Percentiles rank a stretch among this genome's conserved stretches.
phyloP scores from a whole-genome alignment of 768 basidiomycete species.

The Pisolithus microcarpus region DNA sequence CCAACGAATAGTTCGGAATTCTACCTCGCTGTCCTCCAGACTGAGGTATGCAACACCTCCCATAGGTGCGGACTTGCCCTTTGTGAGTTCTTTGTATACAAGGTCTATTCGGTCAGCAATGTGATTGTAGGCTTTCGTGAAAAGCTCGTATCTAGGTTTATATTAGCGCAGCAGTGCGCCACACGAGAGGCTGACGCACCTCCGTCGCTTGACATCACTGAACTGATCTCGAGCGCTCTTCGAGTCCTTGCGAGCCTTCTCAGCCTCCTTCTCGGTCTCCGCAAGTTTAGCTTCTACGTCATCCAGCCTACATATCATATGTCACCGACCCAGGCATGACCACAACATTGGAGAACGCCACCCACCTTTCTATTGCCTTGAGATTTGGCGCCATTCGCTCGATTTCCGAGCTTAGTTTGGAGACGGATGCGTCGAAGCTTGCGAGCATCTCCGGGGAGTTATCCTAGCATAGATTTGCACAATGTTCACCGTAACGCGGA shows the following conservation, averaged over 20 bases:
- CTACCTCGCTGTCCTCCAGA: conserved; percentile 90
- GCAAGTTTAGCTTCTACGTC: conserved; percentile 79
- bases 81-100: conserved; percentile 97
- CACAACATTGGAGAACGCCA: not conserved
- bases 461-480: conserved; percentile 32
- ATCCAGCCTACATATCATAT: conserved; percentile 50
- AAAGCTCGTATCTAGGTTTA: conserved; percentile 57
- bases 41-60: conserved; percentile 96
- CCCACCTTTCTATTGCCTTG: conserved; percentile 88
- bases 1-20: conserved; percentile 22
- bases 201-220: conserved; percentile 74
- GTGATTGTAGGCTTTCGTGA: conserved; percentile 94
- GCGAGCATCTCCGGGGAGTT: conserved; percentile 57
- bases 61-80: conserved; percentile 87
- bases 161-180: not conserved
- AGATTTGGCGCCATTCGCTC: conserved; percentile 93
- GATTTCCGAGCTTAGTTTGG: conserved; percentile 70
- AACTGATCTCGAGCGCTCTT: conserved; percentile 88
- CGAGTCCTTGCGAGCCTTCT: conserved; percentile 84
- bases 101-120: conserved; percentile 92
- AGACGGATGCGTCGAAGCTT: conserved; percentile 66
- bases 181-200: conserved; percentile 38
- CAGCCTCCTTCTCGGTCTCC: conserved; percentile 89
- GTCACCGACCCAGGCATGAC: not conserved
- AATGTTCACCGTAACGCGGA: not conserved